A percentile compares a stretch with the other conserved stretches of the same genome.
phyloP scores from a whole-genome alignment of 2,329 filamentous ascomycete species.

The Sporothrix humicola region DNA sequence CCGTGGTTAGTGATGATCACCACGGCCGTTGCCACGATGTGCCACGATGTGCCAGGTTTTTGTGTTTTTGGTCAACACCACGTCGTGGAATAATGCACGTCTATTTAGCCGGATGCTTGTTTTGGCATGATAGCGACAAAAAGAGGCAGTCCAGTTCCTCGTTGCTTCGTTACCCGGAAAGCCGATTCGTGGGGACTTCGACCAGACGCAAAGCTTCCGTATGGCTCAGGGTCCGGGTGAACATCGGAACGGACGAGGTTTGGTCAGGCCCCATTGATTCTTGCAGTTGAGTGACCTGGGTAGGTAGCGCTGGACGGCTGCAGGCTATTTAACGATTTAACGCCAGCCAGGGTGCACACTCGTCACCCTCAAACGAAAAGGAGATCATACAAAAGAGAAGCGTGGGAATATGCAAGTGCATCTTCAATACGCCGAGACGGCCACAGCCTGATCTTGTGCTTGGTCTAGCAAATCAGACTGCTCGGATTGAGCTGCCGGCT shows the following conservation, averaged over 20 bases:
- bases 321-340: too few species aligned
- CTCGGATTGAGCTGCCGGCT: neutral
- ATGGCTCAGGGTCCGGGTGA: conserved; percentile 11
- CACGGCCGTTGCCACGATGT: conserved; percentile 14
- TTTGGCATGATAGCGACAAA: neutral
- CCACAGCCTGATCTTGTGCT: neutral
- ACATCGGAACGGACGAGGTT: conserved; percentile 16
- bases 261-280: neutral
- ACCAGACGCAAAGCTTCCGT: neutral
- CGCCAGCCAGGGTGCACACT: neutral
- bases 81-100: neutral
- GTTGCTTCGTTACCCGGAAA: neutral
- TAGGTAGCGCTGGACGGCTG: conserved; percentile 8
- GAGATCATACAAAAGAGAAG: neutral
- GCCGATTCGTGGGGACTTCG: neutral
- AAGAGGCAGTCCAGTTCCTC: too few species aligned
- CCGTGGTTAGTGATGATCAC: conserved; percentile 3
- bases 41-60: conserved; percentile 20
- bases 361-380: neutral
- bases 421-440: neutral
- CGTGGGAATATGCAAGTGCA: neutral
- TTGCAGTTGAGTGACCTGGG: neutral
- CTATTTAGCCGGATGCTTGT: neutral
- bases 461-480: neutral
- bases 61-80: neutral